Evolutionary conservation across 2,329 filamentous ascomycete species (phyloP).

Genomic region (Pestalotiopsis sp.): DNA sequence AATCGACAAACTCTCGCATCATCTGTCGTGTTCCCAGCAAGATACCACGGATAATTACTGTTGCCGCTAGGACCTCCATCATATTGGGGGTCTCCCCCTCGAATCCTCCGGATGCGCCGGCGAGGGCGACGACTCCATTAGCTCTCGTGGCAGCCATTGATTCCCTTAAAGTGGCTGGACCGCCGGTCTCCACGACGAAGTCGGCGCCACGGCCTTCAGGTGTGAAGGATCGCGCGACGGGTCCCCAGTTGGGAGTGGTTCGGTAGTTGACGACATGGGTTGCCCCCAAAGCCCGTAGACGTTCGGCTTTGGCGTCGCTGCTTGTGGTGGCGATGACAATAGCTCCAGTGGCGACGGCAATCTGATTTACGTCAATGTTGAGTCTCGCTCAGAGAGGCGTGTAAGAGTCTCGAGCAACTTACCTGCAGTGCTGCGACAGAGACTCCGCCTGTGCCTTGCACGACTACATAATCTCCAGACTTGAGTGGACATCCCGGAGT

Average conservation of each 20-base stretch:
- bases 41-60: conserved; percentile 14
- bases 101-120: conserved; percentile 29
- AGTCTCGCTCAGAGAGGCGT: neutral
- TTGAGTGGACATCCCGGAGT: conserved; percentile 43
- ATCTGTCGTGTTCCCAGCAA: conserved; percentile 20
- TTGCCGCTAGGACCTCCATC: neutral
- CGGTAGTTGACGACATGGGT: conserved; percentile 65
- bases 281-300: conserved; percentile 59
- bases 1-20: conserved; percentile 18
- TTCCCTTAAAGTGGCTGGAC: conserved; percentile 59
- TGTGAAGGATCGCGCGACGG: conserved; percentile 52
- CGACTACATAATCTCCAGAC: conserved; percentile 34
- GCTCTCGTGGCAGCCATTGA: conserved; percentile 50
- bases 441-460: conserved; percentile 44
- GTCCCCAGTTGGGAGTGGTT: conserved; percentile 59
- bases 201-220: conserved; percentile 56
- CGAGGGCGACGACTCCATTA: conserved; percentile 34
- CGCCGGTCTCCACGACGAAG: conserved; percentile 68
- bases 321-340: conserved; percentile 63
- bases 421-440: conserved; percentile 33
- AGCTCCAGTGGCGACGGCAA: conserved; percentile 52
- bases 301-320: conserved; percentile 53
- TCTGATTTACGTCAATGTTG: conserved; percentile 20
- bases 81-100: neutral
- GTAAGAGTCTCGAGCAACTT: fast-evolving